Percentiles rank a stretch among this genome's conserved stretches.
Conservation (phyloP, 768 basidiomycete genomes). For the Leucocoprinus leucothites region DNA sequence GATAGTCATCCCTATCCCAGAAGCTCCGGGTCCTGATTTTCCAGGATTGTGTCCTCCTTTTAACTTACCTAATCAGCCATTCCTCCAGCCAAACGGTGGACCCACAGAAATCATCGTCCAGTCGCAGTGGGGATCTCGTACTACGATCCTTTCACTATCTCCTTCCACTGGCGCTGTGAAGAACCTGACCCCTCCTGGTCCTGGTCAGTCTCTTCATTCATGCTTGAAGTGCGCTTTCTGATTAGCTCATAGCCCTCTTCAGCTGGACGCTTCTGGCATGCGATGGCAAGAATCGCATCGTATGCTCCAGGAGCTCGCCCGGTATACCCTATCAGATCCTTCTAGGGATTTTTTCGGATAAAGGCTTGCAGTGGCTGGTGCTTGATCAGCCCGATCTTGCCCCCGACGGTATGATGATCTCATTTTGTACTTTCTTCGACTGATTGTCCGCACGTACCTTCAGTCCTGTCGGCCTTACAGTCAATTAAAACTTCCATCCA, state of each 20-base stretch:
- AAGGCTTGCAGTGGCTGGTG: conserved; percentile 29
- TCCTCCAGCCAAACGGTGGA: conserved; percentile 9
- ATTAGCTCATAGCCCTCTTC: conserved; percentile 28
- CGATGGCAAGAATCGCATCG: conserved; percentile 36
- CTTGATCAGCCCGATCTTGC: conserved; percentile 41
- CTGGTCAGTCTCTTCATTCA: background rate
- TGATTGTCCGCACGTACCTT: background rate
- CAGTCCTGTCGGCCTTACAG: conserved; percentile 42
- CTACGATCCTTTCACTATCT: conserved; percentile 46
- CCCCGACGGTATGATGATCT: conserved; percentile 32
- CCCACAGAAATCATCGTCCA: conserved; percentile 35
- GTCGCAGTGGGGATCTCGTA: conserved; percentile 53
- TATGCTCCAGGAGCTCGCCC: conserved; percentile 51
- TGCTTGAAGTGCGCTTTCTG: conserved; percentile 18
- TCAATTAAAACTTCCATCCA: conserved; percentile 40
- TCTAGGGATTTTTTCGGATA: conserved; percentile 35
- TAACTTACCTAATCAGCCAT: conserved; percentile 41
- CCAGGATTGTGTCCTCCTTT: conserved; percentile 61
- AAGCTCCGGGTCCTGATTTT: conserved; percentile 39
- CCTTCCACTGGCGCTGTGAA: conserved; percentile 34
- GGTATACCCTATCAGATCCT: conserved; percentile 46
- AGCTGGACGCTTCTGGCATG: conserved; percentile 57
- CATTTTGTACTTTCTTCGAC: background rate
- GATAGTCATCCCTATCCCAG: conserved; percentile 39
- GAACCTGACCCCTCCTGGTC: conserved; percentile 33